Conservation (phyloP, 495 filamentous ascomycete genomes). For the Neurospora sublineolata region DNA sequence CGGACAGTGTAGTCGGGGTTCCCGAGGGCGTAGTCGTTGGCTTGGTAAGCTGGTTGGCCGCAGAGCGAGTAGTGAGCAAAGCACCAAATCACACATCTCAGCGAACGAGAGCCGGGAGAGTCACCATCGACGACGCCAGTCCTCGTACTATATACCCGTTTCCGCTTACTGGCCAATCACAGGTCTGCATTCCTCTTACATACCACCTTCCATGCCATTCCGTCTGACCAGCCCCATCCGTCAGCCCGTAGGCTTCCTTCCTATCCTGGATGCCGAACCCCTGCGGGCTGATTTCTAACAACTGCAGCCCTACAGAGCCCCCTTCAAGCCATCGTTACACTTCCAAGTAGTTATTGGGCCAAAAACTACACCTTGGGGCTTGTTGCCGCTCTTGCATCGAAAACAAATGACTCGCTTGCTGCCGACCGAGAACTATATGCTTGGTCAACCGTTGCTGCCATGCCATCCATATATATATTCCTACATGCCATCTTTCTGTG, state of each 20-base stretch:
- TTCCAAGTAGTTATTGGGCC: not conserved
- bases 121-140: not conserved
- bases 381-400: not conserved
- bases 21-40: not conserved
- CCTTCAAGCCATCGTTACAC: not conserved
- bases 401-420: not conserved
- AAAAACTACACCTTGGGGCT: not conserved
- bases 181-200: not conserved
- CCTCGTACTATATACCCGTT: not conserved
- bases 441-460: not conserved
- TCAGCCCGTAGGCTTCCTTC: not conserved
- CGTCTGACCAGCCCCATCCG: not conserved
- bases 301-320: not conserved
- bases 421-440: not conserved
- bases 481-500: not conserved
- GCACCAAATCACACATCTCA: not conserved
- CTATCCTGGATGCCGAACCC: not conserved
- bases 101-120: not conserved
- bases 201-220: not conserved
- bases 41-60: not conserved
- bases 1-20: not conserved
- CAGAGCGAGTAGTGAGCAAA: not conserved
- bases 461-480: not conserved
- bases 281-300: not conserved
- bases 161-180: not conserved